Base-by-base conservation (phyloP, 345 rosid genomes). In the Brassica incana region DNA sequence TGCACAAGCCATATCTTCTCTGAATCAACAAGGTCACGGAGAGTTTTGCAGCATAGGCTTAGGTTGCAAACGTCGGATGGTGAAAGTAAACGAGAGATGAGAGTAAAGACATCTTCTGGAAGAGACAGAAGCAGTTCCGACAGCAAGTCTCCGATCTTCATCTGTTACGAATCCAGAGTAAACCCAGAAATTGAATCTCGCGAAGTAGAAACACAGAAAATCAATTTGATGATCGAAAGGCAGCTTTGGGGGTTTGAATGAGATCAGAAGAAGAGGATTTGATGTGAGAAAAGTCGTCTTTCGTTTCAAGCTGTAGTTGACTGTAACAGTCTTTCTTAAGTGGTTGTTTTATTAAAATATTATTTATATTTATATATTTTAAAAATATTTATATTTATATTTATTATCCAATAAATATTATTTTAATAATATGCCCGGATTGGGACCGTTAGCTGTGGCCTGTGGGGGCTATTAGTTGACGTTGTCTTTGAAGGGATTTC, bases 1-100 rank as follows among this genome's bases (percentile, higher is more conserved):
- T 93, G 98, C 23, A 83, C 75, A 59, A 91, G 70, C 98, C 96
- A 92, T 20, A 89, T 83, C 76, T 84, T 89, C 30, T 93, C 94
- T 20, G 89, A 84, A 56, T 84, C 86, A 60, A 85, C 81, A 72
- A 86, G 81, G 6, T 54, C 76, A 72, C 66, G 73, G 12, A 82
- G 74, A 80, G 85, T 84, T 76, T 78, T 88, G 85, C 95, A 90
- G 74, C 91, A 83, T 23, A 88, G 36, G 75, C 89, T 83, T 38
- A 94, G 89, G 80, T 84, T 90, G 63, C 88, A 90, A 3, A 90
- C 43, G 76, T 91, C 94, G 56, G 75, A 79, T 14, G 90, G 91
- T 1, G 86, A 84, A 58, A 93, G 86, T 68, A 79, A 85, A 43
- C 84, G 87, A 1, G 88, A 87, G 36, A 91, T 72, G 56, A 88